phyloP scores from a whole-genome alignment of 2,329 filamentous ascomycete genomes.

The Colletotrichum karsti region DNA sequence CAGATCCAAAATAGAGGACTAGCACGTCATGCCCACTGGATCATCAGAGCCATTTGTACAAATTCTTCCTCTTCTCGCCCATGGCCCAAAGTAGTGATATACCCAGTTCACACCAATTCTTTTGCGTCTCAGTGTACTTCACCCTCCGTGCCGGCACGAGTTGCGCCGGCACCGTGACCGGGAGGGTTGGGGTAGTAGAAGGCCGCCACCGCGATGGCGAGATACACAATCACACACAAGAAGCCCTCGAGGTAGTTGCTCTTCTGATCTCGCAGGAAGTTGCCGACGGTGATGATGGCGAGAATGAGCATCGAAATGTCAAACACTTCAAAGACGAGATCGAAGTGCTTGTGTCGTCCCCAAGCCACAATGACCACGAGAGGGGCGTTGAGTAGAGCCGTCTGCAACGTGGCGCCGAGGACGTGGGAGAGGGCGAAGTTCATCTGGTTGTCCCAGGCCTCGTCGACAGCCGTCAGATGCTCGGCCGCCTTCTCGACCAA shows the following conservation, averaged over 20 bases:
- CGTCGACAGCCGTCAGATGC: conserved; percentile 84
- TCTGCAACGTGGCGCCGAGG: conserved; percentile 88
- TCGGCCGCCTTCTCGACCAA: conserved; percentile 89
- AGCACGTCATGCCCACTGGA: too few relatives aligned
- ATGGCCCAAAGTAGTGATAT: too few relatives aligned
- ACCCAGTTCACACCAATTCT: too few relatives aligned
- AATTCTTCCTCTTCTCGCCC: too few relatives aligned
- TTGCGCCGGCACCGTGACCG: conserved; percentile 4
- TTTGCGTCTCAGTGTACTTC: not conserved
- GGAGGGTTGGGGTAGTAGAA: conserved; percentile 62
- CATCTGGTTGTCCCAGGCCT: conserved; percentile 85
- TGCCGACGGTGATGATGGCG: conserved; percentile 85
- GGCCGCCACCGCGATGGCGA: conserved; percentile 67
- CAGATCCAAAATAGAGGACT: too few relatives aligned
- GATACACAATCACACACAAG: conserved; percentile 76
- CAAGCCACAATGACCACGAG: conserved; percentile 86
- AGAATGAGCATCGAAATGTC: conserved; percentile 84
- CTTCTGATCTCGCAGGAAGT: conserved; percentile 88
- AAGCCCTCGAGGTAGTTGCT: conserved; percentile 90
- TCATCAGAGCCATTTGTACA: too few relatives aligned
- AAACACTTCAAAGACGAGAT: conserved; percentile 87
- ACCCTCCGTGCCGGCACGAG: conserved; percentile 3
- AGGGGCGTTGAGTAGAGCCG: conserved; percentile 86
- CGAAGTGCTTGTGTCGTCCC: conserved; percentile 76
- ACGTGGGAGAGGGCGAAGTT: conserved; percentile 89